Evolutionary conservation across 306 rosid genomes (phyloP), one percentile per base, ranked within the genome.

Genomic region (Gynostemma pentaphyllum): DNA sequence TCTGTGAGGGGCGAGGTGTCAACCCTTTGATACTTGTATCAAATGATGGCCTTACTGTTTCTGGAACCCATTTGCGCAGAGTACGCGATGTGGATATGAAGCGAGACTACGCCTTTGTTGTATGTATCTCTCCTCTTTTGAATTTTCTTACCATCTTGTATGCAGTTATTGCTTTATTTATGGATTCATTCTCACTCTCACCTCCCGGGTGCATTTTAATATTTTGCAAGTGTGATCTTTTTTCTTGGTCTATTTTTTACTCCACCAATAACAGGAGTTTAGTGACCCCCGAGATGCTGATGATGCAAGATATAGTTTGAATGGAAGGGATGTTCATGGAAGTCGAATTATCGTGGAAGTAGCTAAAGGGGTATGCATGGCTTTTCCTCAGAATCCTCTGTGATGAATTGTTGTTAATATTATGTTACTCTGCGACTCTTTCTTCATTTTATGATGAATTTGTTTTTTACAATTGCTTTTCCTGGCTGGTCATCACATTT

Each of bases 1-100:
- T 77, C 81, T 77, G 67, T 75, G 80, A 75, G 80, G 80, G 80
- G 80, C 83, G 75, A 75, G 70, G 83, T 79, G 64, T 74, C 83
- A 75, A 75, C 70, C 80, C 80, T 75, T 79, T 68, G 76, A 72
- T 79, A 64, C 68, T 64, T 72, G 79, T 75, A 62, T 75, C 77
- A 61, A 61, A 67, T 79, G 83, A 79, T 79, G 78, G 80, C 80
- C 83, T 79, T 79, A 79, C 78, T 79, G 65, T 79, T 79, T 79
- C 30, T 79, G 83, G 80, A 75, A 59, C 75, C 78, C 64, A 63
- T 79, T 79, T 79, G 64, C 77, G 73, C 84, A 80, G 81, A 80
- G 79, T 80, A 72, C 81, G 76, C 16, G 84, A 80, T 76, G 84
- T 80, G 84, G 81, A 80, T 73, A 76, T 80, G 81, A 80, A 80